Evolutionary conservation across 345 rosid genomes (phyloP).

Genomic region (Kandelia obovata): DNA sequence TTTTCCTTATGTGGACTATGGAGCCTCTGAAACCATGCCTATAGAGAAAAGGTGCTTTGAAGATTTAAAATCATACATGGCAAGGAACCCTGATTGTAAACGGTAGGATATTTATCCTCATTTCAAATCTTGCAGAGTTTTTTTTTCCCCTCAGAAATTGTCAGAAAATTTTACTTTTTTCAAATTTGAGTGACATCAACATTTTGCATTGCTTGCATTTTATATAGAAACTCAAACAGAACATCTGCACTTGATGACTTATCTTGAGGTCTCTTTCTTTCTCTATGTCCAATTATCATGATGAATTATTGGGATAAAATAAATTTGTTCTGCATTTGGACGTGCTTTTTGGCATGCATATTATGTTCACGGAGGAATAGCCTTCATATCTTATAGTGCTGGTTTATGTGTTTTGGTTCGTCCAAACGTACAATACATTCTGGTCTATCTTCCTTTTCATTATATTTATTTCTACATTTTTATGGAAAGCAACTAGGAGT

Average conservation of each 20-base stretch:
- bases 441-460: too few species aligned
- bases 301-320: too few species aligned
- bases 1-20: conserved; percentile 38
- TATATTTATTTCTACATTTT: too few species aligned
- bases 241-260: neutral
- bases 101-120: conserved; percentile 43
- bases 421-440: too few species aligned
- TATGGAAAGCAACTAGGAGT: too few species aligned
- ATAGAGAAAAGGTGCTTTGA: conserved; percentile 72
- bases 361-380: too few species aligned
- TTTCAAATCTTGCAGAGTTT: neutral
- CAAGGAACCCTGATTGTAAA: conserved; percentile 72
- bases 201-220: neutral
- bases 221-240: neutral
- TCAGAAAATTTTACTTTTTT: neutral
- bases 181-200: neutral
- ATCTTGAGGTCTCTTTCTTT: neutral
- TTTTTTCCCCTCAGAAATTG: neutral
- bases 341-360: too few species aligned
- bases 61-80: conserved; percentile 71
- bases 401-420: too few species aligned
- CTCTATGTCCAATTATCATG: neutral
- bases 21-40: conserved; percentile 37
- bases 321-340: too few species aligned
- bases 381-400: too few species aligned